Evolutionary conservation across 179 eudicot genomes (phyloP), one percentile per base, ranked within the genome.

Genomic region (Pouteria campechiana): DNA sequence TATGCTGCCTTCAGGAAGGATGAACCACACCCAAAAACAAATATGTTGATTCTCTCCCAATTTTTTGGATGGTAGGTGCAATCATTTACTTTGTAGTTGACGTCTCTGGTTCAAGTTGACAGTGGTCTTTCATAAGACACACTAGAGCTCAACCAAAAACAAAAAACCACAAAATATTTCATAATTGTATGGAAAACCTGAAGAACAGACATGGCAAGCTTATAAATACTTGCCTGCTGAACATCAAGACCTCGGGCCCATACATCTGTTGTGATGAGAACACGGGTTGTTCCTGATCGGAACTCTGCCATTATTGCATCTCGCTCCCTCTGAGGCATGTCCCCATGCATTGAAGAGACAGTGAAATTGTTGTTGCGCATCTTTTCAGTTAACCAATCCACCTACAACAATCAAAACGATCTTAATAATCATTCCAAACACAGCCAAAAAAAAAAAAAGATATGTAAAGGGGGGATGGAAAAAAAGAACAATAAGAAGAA

Each of bases 241-340:
- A 90, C 98, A 69, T 90, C 98, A 57, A 90, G 64, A 27, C 98
- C 98, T 48, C 98, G 70, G 45, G 98, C 96, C 98, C 95, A 86
- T 38, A 90, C 96, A 63, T 90, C 98, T 2, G 98, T 90, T 12
- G 98, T 90, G 58, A 90, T 90, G 42, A 90, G 69, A 37, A 90
- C 98, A 44, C 98, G 81, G 39, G 98, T 90, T 13, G 65, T 65
- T 18, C 90, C 94, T 41, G 58, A 55, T 18, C 93, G 67, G 34
- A 90, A 90, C 54, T 86, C 96, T 17, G 39, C 51, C 98, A 90
- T 90, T n/a, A 90, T 82, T 37, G 94, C 96, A 73, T 90, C 98
- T 61, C 98, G 55, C 63, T 86, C 96, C 67, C 82, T 90, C 49
- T 90, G 98, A 28, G 98, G 98, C 96, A 90, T 81, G 42, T 81